phyloP scores from a whole-genome alignment of 2,329 filamentous ascomycete genomes.

The Apiospora rasikravindrae region DNA sequence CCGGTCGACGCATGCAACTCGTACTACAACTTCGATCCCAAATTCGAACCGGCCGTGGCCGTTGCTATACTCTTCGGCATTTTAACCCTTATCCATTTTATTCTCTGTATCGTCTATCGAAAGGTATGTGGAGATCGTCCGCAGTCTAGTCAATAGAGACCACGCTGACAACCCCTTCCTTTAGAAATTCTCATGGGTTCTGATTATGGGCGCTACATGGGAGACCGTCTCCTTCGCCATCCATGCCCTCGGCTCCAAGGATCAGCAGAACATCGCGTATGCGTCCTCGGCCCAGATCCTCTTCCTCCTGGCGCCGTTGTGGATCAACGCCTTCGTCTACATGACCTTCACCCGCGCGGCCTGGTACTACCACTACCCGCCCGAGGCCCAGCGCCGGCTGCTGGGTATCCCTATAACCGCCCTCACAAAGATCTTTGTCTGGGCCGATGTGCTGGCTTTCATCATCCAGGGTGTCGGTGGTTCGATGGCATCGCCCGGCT shows the following conservation, averaged over 20 bases:
- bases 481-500: constrained; percentile 39
- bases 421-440: constrained; percentile 53
- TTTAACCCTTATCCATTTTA: constrained; percentile 30
- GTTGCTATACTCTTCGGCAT: constrained; percentile 34
- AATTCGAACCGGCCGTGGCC: constrained; percentile 34
- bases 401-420: constrained; percentile 41
- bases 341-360: constrained; percentile 47
- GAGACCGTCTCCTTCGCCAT: constrained; percentile 46
- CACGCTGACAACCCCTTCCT: background rate
- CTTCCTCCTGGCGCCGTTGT: constrained; percentile 48
- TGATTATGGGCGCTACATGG: constrained; percentile 46
- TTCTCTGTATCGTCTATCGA: constrained; percentile 30
- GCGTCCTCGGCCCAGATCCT: constrained; percentile 41
- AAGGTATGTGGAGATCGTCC: constrained; percentile 24
- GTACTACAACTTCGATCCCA: constrained; percentile 36
- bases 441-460: constrained; percentile 54
- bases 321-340: constrained; percentile 52
- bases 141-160: background rate
- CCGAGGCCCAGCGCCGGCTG: constrained; percentile 39
- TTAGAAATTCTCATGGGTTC: constrained; percentile 39
- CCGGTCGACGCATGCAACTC: constrained; percentile 35
- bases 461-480: constrained; percentile 50
- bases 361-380: constrained; percentile 43
- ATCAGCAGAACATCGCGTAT: constrained; percentile 45
- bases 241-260: constrained; percentile 40